phyloP scores from a whole-genome alignment of 2,329 filamentous ascomycete species.

The Alternaria longipes region DNA sequence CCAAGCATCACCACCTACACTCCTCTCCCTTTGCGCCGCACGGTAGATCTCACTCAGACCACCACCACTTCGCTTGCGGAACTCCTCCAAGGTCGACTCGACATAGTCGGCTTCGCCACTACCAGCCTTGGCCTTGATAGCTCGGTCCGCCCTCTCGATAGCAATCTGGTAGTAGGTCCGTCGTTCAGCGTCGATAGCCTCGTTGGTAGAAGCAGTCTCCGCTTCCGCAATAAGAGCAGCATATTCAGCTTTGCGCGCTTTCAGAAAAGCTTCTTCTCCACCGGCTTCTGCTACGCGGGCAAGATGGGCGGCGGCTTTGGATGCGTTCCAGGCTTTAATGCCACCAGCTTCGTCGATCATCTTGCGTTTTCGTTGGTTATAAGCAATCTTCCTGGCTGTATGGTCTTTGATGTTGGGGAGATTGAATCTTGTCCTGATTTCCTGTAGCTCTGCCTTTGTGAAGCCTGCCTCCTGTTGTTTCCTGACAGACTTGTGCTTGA shows the following conservation, averaged over 20 bases:
- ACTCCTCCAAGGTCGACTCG: constrained; percentile 23
- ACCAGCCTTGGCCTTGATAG: constrained; percentile 27
- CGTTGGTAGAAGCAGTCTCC: constrained; percentile 30
- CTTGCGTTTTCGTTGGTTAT: constrained; percentile 23
- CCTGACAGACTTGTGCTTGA: constrained; percentile 19
- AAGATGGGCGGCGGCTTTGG: constrained; percentile 13
- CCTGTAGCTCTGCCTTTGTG: constrained; percentile 23
- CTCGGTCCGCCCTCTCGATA: constrained; percentile 32
- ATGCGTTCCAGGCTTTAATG: constrained; percentile 25
- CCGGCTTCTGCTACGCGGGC: constrained; percentile 23
- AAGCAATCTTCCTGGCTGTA: constrained; percentile 21
- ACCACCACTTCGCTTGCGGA: not conserved
- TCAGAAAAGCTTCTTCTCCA: constrained; percentile 20
- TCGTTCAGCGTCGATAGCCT: constrained; percentile 19
- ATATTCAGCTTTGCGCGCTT: constrained; percentile 18
- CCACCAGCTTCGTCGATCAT: constrained; percentile 28
- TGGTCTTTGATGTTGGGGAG: constrained; percentile 21
- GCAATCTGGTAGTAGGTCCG: constrained; percentile 27
- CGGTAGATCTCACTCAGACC: constrained; percentile 7
- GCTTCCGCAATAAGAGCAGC: constrained; percentile 28
- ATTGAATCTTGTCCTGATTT: constrained; percentile 19
- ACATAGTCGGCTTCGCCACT: constrained; percentile 30
- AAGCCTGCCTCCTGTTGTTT: constrained; percentile 24
- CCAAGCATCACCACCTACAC: constrained; percentile 26
- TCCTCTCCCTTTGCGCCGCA: constrained; percentile 8